phyloP scores from a whole-genome alignment of 306 rosid species.

The Lathyrus sativus region DNA sequence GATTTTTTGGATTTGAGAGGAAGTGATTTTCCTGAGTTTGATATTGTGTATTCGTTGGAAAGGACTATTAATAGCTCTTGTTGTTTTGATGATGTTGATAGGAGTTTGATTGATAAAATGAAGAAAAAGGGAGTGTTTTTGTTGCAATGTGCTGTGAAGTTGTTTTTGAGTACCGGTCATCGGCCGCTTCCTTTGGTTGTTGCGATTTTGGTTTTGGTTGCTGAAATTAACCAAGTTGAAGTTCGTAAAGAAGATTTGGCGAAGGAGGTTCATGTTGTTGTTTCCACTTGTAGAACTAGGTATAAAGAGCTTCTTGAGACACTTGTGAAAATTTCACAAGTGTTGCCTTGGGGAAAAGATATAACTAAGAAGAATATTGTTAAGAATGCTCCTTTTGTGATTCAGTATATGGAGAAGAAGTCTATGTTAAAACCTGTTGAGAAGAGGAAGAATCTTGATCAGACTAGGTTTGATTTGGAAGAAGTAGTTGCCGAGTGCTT shows the following conservation, averaged over 20 bases:
- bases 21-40: slow-evolving; percentile 56
- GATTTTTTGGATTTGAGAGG: slow-evolving; percentile 51
- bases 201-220: slow-evolving; percentile 68
- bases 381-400: slow-evolving; percentile 61
- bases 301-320: slow-evolving; percentile 64
- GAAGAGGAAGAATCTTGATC: slow-evolving; percentile 42
- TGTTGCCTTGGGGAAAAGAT: slow-evolving; percentile 88
- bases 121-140: slow-evolving; percentile 66
- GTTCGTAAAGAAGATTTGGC: slow-evolving; percentile 56
- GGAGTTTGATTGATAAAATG: slow-evolving; percentile 46
- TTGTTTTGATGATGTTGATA: slow-evolving; percentile 30
- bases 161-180: slow-evolving; percentile 80
- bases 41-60: slow-evolving; percentile 56
- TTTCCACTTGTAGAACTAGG: slow-evolving; percentile 60
- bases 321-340: slow-evolving; percentile 73
- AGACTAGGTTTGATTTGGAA: slow-evolving; percentile 49
- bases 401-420: slow-evolving; percentile 78
- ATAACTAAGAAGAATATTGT: slow-evolving; percentile 61
- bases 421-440: slow-evolving; percentile 56
- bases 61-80: slow-evolving; percentile 48
- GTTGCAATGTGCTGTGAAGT: slow-evolving; percentile 68
- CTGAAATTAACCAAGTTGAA: slow-evolving; percentile 57
- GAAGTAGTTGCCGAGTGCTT: slow-evolving; percentile 58
- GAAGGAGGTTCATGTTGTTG: slow-evolving; percentile 55
- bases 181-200: slow-evolving; percentile 73